A percentile compares a stretch with the other conserved stretches of the same genome.
Conservation (phyloP, 2,329 filamentous ascomycete genomes). For the Epicoccum nigrum region DNA sequence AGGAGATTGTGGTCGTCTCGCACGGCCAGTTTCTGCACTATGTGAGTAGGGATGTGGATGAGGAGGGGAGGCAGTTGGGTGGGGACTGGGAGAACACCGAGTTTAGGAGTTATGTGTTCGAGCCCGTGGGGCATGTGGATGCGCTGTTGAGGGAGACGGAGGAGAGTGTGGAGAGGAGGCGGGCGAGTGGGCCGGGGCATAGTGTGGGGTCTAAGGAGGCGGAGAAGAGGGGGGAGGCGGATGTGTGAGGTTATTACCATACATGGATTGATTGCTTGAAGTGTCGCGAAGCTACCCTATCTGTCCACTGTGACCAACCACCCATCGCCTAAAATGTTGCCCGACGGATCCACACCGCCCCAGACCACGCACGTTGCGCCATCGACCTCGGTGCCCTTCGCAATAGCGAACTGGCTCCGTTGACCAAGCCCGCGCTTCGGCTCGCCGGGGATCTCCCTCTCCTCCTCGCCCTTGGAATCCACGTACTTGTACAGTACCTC, state of each 20-base stretch:
- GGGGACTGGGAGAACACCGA: slow-evolving; percentile 3
- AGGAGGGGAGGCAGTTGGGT: neutral
- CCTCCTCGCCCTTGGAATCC: slow-evolving; percentile 52
- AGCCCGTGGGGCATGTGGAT: neutral
- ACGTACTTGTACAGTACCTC: slow-evolving; percentile 57
- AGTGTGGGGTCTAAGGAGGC: neutral
- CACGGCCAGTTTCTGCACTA: slow-evolving; percentile 1
- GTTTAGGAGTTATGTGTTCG: neutral
- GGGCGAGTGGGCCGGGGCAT: neutral
- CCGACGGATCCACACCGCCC: slow-evolving; percentile 58
- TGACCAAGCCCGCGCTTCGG: slow-evolving; percentile 51
- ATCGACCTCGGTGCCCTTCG: slow-evolving; percentile 53
- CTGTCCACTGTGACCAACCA: slow-evolving; percentile 51
- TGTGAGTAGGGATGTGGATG: neutral
- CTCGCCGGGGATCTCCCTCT: slow-evolving; percentile 48
- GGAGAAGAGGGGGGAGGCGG: no score
- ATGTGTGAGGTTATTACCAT: no score
- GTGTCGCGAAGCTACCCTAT: no score
- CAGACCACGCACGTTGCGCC: slow-evolving; percentile 58
- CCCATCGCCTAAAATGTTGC: slow-evolving; percentile 50
- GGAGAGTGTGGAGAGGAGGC: neutral
- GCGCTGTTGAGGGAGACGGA: neutral
- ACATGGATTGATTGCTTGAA: no score
- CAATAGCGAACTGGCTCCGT: slow-evolving; percentile 48
- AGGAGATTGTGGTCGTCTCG: neutral